Evolutionary conservation across 176 grass and related monocot genomes (phyloP), one percentile per base, ranked within the genome.

Genomic region (Eleusine coracana): DNA sequence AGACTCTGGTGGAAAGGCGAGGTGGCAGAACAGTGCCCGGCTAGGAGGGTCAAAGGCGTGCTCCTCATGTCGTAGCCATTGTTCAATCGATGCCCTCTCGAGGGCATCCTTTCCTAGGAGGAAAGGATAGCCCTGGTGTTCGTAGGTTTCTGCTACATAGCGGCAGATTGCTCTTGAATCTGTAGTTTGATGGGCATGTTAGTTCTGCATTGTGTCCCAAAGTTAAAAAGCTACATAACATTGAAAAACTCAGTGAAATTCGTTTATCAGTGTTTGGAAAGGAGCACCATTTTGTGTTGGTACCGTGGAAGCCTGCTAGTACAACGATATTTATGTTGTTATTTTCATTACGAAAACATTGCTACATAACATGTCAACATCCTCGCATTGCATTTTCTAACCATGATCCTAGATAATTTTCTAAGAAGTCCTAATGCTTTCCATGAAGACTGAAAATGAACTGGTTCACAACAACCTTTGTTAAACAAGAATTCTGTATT

Each of bases 131-230:
- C 95, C 95, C 37, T 54, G 83, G 15, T 87, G 71, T 48, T 88
- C 60, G 4, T 95, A 95, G 36, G 66, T 89, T 64, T 94, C 92
- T 85, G 88, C 85, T 49, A 93, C 78, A 21, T 95, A 93, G 21
- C 95, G 88, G 68, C 95, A 93, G 75, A 98, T 98, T 55, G 86
- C 88, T 90, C 95, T 94, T 76, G 95, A 93, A 76, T 98, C 95
- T 98, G 88, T 28, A 75, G 25, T 69, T 84, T 34, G 74, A n/a
- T 45, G 54, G 21, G 77, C 64, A 71, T n/a, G 11, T 83, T 21
- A 89, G 50, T 73, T 46, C 29, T 45, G 31, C 42, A 73, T 81
- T 66, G 42, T 68, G 18, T 10, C 17, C 29, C 40, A 75, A 67
- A 2, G n/a, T 61, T 50, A 82, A 51, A 17, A 10, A 71, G 23